Evolutionary conservation across 1,284 basidiomycete species (phyloP), one percentile per base, ranked within the genome.

Genomic region (Leccinum solheimii): DNA sequence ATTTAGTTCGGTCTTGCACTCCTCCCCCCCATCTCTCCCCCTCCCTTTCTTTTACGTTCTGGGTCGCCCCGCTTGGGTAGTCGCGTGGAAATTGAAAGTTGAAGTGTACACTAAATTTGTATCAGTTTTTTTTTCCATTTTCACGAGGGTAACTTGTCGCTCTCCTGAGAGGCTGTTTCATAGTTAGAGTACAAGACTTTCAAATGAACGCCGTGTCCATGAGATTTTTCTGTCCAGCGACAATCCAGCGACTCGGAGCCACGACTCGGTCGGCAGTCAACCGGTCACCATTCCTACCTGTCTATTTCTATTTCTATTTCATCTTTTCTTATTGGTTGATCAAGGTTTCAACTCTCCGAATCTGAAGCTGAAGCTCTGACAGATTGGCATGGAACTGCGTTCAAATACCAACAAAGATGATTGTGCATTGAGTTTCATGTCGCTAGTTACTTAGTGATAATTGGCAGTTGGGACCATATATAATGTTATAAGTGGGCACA

Each of bases 41-140:
- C 40, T 13, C 40, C 40, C 43, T 13, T 10, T 19, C 40, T 43
- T 19, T 43, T 43, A 43, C n/a, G 40, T 43, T 43, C n/a, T 49
- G 48, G 48, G 48, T 23, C 14, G 48, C 19, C 16, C 32, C 48
- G 26, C 27, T 40, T 36, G 38, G 19, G n/a, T 55, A n/a, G 5
- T 49, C 11, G 34, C 32, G 53, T 54, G 30, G 27, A 40, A 57
- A 16, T 40, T 19, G 50, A 60, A 61, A 49, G 36, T 30, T 19
- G 40, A 1, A 55, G 9, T 60, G 60, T 60, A 36, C 38, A 40
- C 21, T 61, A 60, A 19, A 43, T n/a, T 19, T 43, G 40, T 43
- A 43, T 43, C 8, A 30, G 7, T 9, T 30, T 30, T 27, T 30
- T 30, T 30, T 43, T 19, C n/a, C 5, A 10, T 23, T 11, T 43